Evolutionary conservation across 2,329 filamentous ascomycete species (phyloP), one percentile per base, ranked within the genome.

Genomic region (Cryphonectria japonica): DNA sequence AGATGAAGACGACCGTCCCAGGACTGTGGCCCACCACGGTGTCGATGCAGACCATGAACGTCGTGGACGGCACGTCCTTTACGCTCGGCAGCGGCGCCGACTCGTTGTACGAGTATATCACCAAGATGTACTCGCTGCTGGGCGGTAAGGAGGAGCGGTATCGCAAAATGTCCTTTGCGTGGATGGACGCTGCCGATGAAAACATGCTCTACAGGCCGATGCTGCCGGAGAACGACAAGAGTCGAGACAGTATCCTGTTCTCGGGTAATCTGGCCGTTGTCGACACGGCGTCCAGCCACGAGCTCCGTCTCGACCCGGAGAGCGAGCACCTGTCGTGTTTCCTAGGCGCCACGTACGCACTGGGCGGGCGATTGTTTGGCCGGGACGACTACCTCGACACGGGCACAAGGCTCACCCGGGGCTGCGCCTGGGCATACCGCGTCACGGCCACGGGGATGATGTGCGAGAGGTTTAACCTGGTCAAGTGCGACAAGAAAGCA

Each of bases 21-120:
- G 93, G 93, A 0, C 84, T 94, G 79, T 95, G 92, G 91, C 92
- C 92, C 1, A 84, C 89, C 66, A 83, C 81, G 69, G 80, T 94
- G 13, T 89, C 91, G 76, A 88, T 77, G 86, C 84, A 72, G 83
- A 85, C 64, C 85, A 85, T 78, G 79, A 84, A 79, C 77, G 82
- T 82, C 67, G 70, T 76, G 26, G 26, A 52, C 26, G 80, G 78
- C 34, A 75, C 71, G 70, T 72, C 77, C 71, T 82, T 81, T 70
- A 77, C 77, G 3, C 76, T 82, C 2, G 80, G 78, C 22, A 79
- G 79, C 52, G 76, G 79, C 73, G 79, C 81, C n/a, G 80, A 83
- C 72, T 82, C 79, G 54, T 75, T 83, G 1, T 87, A 85, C 73
- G 85, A 87, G 73, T 87, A 87, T 75, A 79, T 86, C 14, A 81